Base-by-base conservation (phyloP, 2,329 filamentous ascomycete genomes). In the Amauroascus verrucosus region DNA sequence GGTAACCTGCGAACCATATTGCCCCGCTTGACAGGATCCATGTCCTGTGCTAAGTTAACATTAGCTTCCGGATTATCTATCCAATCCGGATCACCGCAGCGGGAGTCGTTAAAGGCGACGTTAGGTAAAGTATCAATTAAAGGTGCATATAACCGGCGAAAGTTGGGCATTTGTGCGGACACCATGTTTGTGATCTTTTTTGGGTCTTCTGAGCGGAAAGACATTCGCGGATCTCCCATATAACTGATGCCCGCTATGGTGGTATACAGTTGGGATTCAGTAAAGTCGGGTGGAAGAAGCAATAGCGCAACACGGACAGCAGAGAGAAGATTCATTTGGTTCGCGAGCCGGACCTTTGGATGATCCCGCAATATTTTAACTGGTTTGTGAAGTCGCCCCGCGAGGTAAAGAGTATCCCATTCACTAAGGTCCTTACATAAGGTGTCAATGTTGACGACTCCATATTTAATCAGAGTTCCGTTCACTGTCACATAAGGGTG, bases 361-460 rank as follows among this genome's bases (percentile, higher is more conserved):
- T 98, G 88, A 67, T 98, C 93, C 48, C 90, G 85, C 16, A 98
- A 79, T 60, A 98, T 97, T 74, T 98, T 97, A 70, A 95, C 93
- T 1, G 93, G 93, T 68, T 98, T 98, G 59, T 98, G 93, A 50
- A 98, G 77, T 32, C 93, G 86, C 3, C 93, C 93, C 5, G 94
- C 93, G n/a, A 98, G 80, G 69, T 98, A 98, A 24, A 98, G 76
- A 0, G 88, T 95, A 58, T 95, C 84, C 93, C 93, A 98, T 55
- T 89, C 82, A 28, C 82, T 85, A 22, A 98, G 78, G 66, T 98
- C 93, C 40, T 77, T 79, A 62, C 88, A 90, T 14, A 98, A 75
- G 2, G 90, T 96, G 64, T 94, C 84, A 59, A 97, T 79, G 63
- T 94, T 95, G 41, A 96, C 94, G 20, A 98, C 93, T 18, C 91